Base-by-base conservation (phyloP, 2,329 filamentous ascomycete species). In the Bipolaris gigantea region DNA sequence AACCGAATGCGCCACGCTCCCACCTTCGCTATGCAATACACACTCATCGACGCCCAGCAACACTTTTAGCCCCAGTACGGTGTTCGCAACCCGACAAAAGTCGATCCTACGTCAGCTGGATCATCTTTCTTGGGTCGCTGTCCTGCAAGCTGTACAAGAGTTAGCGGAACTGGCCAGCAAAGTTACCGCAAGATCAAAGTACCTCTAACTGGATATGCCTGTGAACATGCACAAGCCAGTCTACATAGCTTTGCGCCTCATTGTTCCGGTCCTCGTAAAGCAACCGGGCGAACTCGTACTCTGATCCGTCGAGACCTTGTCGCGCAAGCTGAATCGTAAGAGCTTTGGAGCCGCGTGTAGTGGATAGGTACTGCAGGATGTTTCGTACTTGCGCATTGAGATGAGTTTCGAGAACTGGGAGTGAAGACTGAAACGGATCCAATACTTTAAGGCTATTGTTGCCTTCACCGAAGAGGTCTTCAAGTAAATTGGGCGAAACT, bases 201-300 rank as follows among this genome's bases (percentile, higher is more conserved):
- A 80, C 79, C 74, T 99, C 94, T 60, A 96, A 80, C 72, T 96
- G 92, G 61, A 99, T 94, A 63, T 89, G 87, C 66, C 93, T 88
- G 76, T 99, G 94, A 59, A 97, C 83, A 75, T 96, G 90, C 53
- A 99, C 94, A 68, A 99, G 81, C 94, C 94, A 99, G 77, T 99
- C 94, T 32, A 97, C 94, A 75, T 97, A 99, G 72, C 90, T 96
- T 77, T 96, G 92, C 33, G 94, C 94, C 78, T 99, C 94, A 64
- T 96, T 96, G 74, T 97, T 97, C 61, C 94, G 85, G 71, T 99
- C 94, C 76, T 99, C 94, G 30, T 96, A 86, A 62, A 99, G 76
- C 76, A 95, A 80, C 48, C 92, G 82, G 7, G 94, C 94, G 79
- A 97, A 99, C 75, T 99, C 94, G 68, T 92, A 97, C 75, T 99